Conservation (phyloP, 768 basidiomycete species). For the Kwoniella mangroviensis region DNA sequence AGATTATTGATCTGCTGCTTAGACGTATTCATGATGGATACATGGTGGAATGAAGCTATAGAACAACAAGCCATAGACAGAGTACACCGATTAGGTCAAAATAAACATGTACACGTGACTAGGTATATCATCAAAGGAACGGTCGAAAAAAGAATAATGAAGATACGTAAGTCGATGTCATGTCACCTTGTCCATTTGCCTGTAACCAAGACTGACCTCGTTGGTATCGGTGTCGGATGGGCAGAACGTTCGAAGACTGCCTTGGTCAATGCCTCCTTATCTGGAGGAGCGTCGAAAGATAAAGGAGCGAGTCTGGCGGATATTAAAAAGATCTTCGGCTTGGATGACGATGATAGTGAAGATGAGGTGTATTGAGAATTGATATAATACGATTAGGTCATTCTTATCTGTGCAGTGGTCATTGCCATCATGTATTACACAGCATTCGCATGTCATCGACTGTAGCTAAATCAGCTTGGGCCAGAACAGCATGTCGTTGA, state of each 20-base stretch:
- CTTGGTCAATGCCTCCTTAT: constrained; percentile 53
- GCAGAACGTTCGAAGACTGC: constrained; percentile 56
- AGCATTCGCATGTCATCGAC: no score
- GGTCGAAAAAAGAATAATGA: constrained; percentile 51
- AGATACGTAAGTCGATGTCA: constrained; percentile 50
- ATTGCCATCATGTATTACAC: no score
- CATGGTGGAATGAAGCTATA: constrained; percentile 57
- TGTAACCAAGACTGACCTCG: no score
- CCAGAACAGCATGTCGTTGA: no score
- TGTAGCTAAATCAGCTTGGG: no score
- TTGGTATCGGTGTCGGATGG: no score
- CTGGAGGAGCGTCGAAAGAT: constrained; percentile 48
- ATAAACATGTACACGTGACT: constrained; percentile 56
- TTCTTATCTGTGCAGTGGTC: no score
- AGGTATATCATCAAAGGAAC: constrained; percentile 57
- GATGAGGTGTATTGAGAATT: constrained; percentile 50
- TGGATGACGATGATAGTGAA: constrained; percentile 53
- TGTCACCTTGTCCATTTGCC: background rate
- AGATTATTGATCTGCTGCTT: no score
- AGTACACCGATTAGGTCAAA: constrained; percentile 55
- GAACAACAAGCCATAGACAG: constrained; percentile 58
- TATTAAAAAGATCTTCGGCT: constrained; percentile 56
- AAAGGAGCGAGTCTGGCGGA: constrained; percentile 48
- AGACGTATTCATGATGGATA: constrained; percentile 58
- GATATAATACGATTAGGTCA: no score